These are phyloP conservation scores for Dictyostelium intermedium DNA, from an alignment of 78 protist species.

Conservation along the genomic window DNA sequence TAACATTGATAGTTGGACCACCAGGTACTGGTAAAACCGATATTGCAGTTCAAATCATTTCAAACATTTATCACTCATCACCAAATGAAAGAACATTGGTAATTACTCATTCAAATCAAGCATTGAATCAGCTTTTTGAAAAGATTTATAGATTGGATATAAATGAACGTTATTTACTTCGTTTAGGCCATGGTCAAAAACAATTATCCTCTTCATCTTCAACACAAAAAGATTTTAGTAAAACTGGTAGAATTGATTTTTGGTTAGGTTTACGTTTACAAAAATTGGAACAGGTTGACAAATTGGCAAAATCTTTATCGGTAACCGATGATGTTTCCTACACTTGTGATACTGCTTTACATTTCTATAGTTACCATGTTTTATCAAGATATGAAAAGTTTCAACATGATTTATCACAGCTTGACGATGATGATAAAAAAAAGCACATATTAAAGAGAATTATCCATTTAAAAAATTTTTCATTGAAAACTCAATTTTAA, in stretches of 20 bases:
- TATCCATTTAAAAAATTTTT: conserved; percentile 19
- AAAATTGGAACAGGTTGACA: conserved; percentile 33
- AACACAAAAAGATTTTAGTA: conserved; percentile 84
- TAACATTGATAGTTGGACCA: conserved; percentile 97
- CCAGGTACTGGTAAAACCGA: conserved; percentile 99
- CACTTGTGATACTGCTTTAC: conserved; percentile 96
- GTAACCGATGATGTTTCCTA: conserved; percentile 72
- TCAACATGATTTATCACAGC: background rate
- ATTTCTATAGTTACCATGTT: conserved; percentile 86
- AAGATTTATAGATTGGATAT: conserved; percentile 81
- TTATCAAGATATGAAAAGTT: conserved; percentile 72
- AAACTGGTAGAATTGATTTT: conserved; percentile 94
- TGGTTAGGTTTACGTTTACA: conserved; percentile 89
- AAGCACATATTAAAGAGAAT: background rate
- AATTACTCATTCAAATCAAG: conserved; percentile 96
- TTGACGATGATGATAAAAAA: no score
- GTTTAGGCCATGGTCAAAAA: conserved; percentile 97
- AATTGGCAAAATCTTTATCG: conserved; percentile 81
- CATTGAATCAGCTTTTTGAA: conserved; percentile 81
- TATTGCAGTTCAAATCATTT: conserved; percentile 96
- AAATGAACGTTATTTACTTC: conserved; percentile 94
- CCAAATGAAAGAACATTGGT: conserved; percentile 95
- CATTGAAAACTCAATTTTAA: background rate
- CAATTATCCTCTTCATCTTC: conserved; percentile 48
- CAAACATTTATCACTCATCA: conserved; percentile 91